phyloP scores from a whole-genome alignment of 306 rosid species.

The Cyclanthera cordifolia region DNA sequence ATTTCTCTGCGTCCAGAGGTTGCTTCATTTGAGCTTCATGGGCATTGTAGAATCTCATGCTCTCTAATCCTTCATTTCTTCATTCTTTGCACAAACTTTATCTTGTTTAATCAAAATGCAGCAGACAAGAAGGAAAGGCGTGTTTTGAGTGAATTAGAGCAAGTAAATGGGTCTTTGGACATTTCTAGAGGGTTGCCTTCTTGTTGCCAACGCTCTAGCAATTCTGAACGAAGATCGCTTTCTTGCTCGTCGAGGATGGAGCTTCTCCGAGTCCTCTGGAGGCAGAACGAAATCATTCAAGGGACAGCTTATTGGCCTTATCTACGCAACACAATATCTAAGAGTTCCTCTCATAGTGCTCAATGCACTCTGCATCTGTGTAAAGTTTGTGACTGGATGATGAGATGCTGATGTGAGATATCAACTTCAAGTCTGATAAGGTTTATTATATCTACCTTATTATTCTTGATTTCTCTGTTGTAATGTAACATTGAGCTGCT shows the following conservation, averaged over 20 bases:
- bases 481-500: not conserved
- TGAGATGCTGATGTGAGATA: constrained; percentile 4
- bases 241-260: constrained; percentile 68
- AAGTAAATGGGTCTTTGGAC: constrained; percentile 76
- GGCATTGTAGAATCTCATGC: not conserved
- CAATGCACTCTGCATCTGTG: constrained; percentile 44
- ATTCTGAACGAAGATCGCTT: constrained; percentile 82
- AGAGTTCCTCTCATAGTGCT: constrained; percentile 76
- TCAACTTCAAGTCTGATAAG: not conserved
- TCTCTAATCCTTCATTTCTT: not conserved
- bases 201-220: constrained; percentile 73
- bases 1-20: no score
- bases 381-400: constrained; percentile 73
- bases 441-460: not conserved
- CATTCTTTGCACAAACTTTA: not conserved
- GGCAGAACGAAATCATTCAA: constrained; percentile 63
- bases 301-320: constrained; percentile 76
- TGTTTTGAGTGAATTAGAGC: not conserved
- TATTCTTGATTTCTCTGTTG: constrained; percentile 1
- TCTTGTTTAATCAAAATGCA: not conserved
- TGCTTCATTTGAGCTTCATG: not conserved
- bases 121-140: not conserved
- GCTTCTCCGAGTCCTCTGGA: constrained; percentile 60
- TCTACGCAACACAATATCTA: constrained; percentile 66
- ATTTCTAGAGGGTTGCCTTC: constrained; percentile 68